Evolutionary conservation across 1,139 yeast genomes (phyloP), one percentile per base, ranked within the genome.

Genomic region (Pichia kudriavzevii): DNA sequence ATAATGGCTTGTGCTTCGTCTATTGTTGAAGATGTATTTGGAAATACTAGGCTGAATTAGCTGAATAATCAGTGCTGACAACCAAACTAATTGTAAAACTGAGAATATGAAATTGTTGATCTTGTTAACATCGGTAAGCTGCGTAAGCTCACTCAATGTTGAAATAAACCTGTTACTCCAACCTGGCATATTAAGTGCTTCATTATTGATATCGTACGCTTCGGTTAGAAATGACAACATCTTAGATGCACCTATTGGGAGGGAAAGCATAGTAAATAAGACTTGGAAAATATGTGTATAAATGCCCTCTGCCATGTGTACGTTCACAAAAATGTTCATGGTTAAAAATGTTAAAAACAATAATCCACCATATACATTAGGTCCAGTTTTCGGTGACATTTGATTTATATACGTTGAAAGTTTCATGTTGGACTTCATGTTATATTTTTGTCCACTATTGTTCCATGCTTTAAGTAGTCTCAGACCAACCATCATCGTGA

Each of bases 371-470:
- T 50, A 43, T 7, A 46, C 34, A n/a, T 34, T 28, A 5, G 58
- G 56, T 1, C 56, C 56, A 10, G 27, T 19, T 2, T 28, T 8
- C 1, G 47, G 28, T 3, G 49, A 37, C 8, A 53, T 26, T 9
- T 43, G 35, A 5, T 47, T 34, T 3, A 58, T 17, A 22, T 32
- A 47, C 0, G 50, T 31, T 4, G 52, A 41, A 2, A 56, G 36
- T 35, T 57, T 58, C 34, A 50, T 21, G 29, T 50, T 55, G 6
- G 52, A 37, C 34, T 69, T 65, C 23, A 68, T 58, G 12, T 75
- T 68, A 47, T 67, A 78, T 48, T 91, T 91, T 52, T 88, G 96
- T 0, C 99, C 99, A 34, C 91, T 76, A 46, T 80, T 81, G 49
- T 82, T 82, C 94, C 95, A 91, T 1, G 85, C 79, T 39, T 91